phyloP scores from a whole-genome alignment of 2,329 filamentous ascomycete genomes.

The Talaromyces albobiverticillius region DNA sequence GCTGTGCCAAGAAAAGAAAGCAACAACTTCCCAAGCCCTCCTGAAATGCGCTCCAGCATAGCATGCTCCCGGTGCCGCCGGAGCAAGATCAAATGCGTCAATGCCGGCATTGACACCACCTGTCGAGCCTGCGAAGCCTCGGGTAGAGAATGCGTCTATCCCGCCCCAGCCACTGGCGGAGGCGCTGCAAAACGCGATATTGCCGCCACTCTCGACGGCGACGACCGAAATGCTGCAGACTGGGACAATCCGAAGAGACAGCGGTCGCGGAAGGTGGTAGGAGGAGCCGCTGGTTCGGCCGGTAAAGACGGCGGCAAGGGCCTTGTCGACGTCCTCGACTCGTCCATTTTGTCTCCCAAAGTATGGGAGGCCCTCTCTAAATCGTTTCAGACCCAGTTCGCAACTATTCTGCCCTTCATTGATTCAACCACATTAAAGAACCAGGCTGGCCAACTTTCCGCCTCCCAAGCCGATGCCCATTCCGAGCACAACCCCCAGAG shows the following conservation, averaged over 20 bases:
- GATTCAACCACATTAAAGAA: constrained; percentile 55
- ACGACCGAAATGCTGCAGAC: constrained; percentile 37
- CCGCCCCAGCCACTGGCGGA: constrained; percentile 43
- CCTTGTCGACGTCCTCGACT: constrained; percentile 47
- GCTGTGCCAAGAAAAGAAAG: constrained; percentile 11
- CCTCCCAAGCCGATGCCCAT: constrained; percentile 18
- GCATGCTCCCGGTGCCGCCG: constrained; percentile 72
- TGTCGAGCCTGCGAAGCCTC: constrained; percentile 73
- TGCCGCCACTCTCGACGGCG: constrained; percentile 33
- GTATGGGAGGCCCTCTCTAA: constrained; percentile 59
- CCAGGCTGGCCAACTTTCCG: constrained; percentile 42
- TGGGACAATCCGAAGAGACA: constrained; percentile 43
- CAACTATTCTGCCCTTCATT: constrained; percentile 56
- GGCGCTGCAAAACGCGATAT: constrained; percentile 38
- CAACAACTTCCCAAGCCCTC: constrained; percentile 20
- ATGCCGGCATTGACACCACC: constrained; percentile 66
- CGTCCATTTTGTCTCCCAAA: constrained; percentile 49
- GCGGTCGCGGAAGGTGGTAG: constrained; percentile 35
- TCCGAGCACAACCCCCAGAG: constrained; percentile 23
- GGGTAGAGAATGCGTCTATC: constrained; percentile 71
- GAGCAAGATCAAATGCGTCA: constrained; percentile 86
- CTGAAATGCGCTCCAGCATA: constrained; percentile 71
- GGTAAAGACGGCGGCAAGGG: constrained; percentile 32
- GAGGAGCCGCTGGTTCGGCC: constrained; percentile 23
- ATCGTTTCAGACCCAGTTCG: constrained; percentile 58